These are phyloP conservation scores for Metschnikowia koreensis DNA, from an alignment of 805 yeast species.

Conservation along the genomic window DNA sequence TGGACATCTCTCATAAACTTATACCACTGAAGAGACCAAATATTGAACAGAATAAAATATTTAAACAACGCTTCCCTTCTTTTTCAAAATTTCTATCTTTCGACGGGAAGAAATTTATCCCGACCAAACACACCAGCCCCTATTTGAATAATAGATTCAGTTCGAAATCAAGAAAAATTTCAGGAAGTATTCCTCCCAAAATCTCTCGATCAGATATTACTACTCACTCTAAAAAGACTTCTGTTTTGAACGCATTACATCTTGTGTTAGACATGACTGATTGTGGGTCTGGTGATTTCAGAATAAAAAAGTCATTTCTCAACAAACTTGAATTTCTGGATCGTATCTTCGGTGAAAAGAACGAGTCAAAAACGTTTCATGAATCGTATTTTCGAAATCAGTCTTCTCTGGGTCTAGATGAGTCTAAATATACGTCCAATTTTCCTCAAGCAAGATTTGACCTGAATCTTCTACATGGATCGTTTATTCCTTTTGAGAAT, in stretches of 20 bases:
- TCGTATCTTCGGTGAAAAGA: not conserved
- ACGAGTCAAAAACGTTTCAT: not conserved
- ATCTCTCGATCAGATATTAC: not conserved
- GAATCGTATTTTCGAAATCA: not conserved
- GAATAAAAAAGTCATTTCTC: not conserved
- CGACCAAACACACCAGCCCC: not conserved
- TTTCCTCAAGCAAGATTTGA: too few species aligned
- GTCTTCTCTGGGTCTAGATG: too few species aligned
- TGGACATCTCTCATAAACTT: too few species aligned
- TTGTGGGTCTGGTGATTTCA: not conserved
- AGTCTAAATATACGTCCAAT: too few species aligned
- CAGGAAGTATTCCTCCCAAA: not conserved
- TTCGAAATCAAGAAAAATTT: not conserved
- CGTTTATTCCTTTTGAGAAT: too few species aligned
- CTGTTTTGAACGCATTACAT: not conserved
- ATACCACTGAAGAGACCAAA: too few species aligned
- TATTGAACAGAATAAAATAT: too few species aligned
- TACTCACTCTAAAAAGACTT: not conserved
- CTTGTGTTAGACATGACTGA: not conserved
- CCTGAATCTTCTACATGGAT: too few species aligned
- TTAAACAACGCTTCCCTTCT: too few species aligned
- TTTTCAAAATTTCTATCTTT: too few species aligned
- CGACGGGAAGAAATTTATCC: too few species aligned
- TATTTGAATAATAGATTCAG: not conserved
- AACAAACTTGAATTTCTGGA: not conserved